Conservation (phyloP, 768 basidiomycete species). For the Clitopilus hobsonii region DNA sequence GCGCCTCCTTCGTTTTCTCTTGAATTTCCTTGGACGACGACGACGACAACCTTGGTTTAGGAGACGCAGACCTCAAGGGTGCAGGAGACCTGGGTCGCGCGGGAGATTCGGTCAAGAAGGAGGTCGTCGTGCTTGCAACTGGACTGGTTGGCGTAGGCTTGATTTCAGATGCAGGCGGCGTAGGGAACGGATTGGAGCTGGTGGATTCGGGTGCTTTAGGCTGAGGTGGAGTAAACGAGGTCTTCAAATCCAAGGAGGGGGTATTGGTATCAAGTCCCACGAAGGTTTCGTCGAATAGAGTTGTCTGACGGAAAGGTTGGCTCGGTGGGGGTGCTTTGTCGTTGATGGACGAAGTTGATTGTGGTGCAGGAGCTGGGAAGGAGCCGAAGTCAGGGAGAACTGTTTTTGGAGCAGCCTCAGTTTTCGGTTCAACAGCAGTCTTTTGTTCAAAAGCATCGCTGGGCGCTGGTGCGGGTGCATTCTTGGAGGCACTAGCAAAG, state of each 20-base stretch:
- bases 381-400: neutral
- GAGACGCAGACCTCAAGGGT: slow-evolving; percentile 49
- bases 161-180: slow-evolving; percentile 16
- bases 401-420: too few relatives aligned
- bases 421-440: slow-evolving; percentile 16
- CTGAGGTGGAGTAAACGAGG: slow-evolving; percentile 29
- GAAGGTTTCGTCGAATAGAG: slow-evolving; percentile 51
- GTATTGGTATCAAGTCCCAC: slow-evolving; percentile 35
- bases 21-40: slow-evolving; percentile 55
- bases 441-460: too few relatives aligned
- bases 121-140: slow-evolving; percentile 28
- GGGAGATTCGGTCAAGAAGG: slow-evolving; percentile 24
- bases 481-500: slow-evolving; percentile 37
- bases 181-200: slow-evolving; percentile 5
- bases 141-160: slow-evolving; percentile 26
- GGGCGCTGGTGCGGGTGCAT: too few relatives aligned
- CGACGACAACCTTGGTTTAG: slow-evolving; percentile 56
- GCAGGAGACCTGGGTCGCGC: slow-evolving; percentile 39
- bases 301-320: neutral
- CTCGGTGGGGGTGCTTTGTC: neutral
- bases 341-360: slow-evolving; percentile 3
- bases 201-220: slow-evolving; percentile 17
- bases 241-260: slow-evolving; percentile 35
- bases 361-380: neutral
- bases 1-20: slow-evolving; percentile 52